A percentile compares a stretch with the other conserved stretches of the same genome.
Conservation (phyloP, 805 yeast species). For the Ogataea saltuana region DNA sequence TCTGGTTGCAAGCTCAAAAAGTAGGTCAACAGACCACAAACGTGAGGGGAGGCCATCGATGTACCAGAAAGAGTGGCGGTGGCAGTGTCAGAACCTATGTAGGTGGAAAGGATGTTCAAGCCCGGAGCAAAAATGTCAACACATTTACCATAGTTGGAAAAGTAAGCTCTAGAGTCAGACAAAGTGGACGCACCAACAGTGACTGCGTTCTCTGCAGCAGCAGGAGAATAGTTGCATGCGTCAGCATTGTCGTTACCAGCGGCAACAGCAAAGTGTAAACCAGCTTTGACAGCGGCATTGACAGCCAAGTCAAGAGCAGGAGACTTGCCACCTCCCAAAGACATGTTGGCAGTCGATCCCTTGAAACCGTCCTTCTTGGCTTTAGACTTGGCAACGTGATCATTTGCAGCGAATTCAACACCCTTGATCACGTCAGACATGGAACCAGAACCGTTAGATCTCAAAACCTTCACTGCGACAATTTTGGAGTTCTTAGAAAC, state of each 20-base stretch:
- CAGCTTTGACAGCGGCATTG: conserved; percentile 84
- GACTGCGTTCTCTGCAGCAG: conserved; percentile 78
- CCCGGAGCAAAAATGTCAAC: conserved; percentile 98
- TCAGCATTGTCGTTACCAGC: conserved; percentile 95
- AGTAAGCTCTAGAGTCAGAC: conserved; percentile 87
- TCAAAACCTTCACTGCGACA: conserved; percentile 82
- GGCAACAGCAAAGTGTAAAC: conserved; percentile 91
- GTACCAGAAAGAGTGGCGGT: conserved; percentile 91
- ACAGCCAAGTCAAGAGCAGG: conserved; percentile 85
- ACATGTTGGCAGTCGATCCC: conserved; percentile 90
- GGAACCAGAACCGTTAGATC: conserved; percentile 79
- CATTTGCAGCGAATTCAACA: conserved; percentile 78
- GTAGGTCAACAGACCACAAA: conserved; percentile 88
- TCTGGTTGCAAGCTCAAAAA: conserved; percentile 85
- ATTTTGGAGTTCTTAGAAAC: conserved; percentile 78
- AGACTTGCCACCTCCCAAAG: conserved; percentile 91
- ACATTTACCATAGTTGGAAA: conserved; percentile 94
- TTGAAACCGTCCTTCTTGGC: conserved; percentile 64
- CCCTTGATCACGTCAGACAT: conserved; percentile 86
- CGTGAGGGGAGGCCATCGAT: conserved; percentile 98
- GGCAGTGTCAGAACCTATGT: conserved; percentile 72
- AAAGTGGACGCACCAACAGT: conserved; percentile 95
- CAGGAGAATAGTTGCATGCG: conserved; percentile 92
- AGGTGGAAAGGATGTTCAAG: conserved; percentile 79
- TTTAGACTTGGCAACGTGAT: conserved; percentile 55